Evolutionary conservation across 805 yeast species (phyloP).

Genomic region (Ogataea trehaloabstinens): DNA sequence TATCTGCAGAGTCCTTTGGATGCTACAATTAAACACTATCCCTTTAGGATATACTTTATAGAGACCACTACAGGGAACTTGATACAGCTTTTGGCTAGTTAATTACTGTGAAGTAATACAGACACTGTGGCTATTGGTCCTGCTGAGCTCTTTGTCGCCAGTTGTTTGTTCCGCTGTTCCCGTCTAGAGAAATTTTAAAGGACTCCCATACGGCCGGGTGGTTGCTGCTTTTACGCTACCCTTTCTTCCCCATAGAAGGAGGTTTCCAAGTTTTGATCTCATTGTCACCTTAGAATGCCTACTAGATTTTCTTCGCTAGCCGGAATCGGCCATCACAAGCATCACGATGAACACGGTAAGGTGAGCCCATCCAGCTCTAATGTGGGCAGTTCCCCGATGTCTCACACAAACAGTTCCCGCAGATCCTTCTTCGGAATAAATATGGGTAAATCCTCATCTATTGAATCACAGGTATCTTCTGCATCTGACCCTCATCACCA

Average conservation of each 20-base stretch:
- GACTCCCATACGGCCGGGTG: too few relatives aligned
- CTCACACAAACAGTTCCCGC: constrained; percentile 22
- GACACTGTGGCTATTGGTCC: background rate
- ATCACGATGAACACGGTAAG: constrained; percentile 20
- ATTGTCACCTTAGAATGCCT: too few relatives aligned
- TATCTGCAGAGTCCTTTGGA: too few relatives aligned
- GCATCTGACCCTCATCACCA: constrained; percentile 26
- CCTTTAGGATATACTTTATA: background rate
- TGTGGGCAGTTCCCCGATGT: constrained; percentile 21
- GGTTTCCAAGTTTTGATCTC: too few relatives aligned
- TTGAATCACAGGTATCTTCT: constrained; percentile 27
- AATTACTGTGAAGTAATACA: too few relatives aligned
- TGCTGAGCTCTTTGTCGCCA: too few relatives aligned
- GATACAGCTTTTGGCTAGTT: background rate
- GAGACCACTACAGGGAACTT: constrained; percentile 1
- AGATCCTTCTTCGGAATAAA: constrained; percentile 31
- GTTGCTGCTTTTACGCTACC: background rate
- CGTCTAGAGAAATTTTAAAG: too few relatives aligned
- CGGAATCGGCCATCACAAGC: constrained; percentile 22
- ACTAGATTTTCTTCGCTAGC: constrained; percentile 29
- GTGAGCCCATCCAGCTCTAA: constrained; percentile 15
- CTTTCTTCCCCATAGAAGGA: constrained; percentile 1
- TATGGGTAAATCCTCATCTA: constrained; percentile 29
- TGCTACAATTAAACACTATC: too few relatives aligned
- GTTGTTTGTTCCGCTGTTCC: too few relatives aligned